These are phyloP conservation scores for Naganishia onofrii DNA, from an alignment of 768 basidiomycete genomes.

Conservation along the genomic window DNA sequence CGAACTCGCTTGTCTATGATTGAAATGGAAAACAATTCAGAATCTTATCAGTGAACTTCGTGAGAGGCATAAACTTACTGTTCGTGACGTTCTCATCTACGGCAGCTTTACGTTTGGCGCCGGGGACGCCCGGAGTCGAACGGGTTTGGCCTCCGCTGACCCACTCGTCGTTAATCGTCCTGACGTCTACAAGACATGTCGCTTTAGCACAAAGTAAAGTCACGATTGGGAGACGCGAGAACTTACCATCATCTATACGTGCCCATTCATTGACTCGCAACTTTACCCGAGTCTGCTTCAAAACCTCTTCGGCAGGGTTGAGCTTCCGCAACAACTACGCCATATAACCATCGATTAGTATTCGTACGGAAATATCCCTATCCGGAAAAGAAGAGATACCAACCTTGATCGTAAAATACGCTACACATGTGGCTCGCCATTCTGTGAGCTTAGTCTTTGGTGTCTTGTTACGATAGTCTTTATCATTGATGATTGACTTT, in stretches of 20 bases:
- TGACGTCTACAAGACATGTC: not conserved
- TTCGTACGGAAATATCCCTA: no score
- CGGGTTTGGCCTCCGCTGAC: not conserved
- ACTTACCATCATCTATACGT: conserved; percentile 11
- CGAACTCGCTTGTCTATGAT: not conserved
- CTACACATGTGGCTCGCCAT: not conserved
- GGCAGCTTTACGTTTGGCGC: not conserved
- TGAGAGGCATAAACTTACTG: not conserved
- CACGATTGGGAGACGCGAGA: not conserved
- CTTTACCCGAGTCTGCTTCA: not conserved
- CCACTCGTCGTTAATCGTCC: not conserved
- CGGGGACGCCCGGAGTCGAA: not conserved
- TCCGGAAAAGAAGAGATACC: not conserved
- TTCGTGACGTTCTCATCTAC: not conserved
- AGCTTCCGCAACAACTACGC: conserved; percentile 12
- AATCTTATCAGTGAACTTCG: not conserved
- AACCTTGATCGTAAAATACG: conserved; percentile 13
- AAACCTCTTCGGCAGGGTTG: not conserved
- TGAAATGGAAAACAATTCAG: not conserved
- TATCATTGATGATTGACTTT: not conserved
- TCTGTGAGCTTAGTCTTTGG: not conserved
- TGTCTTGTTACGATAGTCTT: not conserved
- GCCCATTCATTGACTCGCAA: not conserved
- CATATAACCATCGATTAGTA: no score
- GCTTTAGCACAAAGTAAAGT: not conserved